Evolutionary conservation across 2,329 filamentous ascomycete species (phyloP), one percentile per base, ranked within the genome.

Genomic region (Claviceps pazoutovae): DNA sequence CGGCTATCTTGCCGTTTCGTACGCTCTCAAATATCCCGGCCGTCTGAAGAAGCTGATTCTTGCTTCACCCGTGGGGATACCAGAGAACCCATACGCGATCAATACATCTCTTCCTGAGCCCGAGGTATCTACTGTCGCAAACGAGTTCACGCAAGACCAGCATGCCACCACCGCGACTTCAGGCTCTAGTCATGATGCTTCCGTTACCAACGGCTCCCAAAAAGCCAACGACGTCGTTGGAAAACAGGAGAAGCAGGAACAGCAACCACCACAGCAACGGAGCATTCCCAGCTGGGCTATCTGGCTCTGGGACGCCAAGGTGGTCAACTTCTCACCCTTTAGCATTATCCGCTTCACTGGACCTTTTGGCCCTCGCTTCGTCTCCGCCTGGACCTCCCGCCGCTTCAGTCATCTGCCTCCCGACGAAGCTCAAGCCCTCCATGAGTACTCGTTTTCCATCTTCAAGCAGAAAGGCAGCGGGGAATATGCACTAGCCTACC

Each of bases 271-370:
- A 16, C 43, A 6, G n/a, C 67, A 71, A 58, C 69, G 79, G 14
- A 84, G 82, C 2, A 67, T 93, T 2, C 88, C 90, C 0, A 82
- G 84, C 66, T 96, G 91, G 90, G 73, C 97, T 19, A 82, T 83
- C 52, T 96, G 90, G 70, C 79, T 98, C 4, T 98, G 93, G 93
- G 93, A 98, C 58, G 86, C 89, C 59, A 98, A 98, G 93, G 93
- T 98, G 58, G 86, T 89, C 59, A 98, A 98, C 64, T 81, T 97
- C 56, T 96, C 90, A 0, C 93, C 93, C 6, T 98, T 98, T 67
- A 91, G 84, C 57, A 73, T 98, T 48, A 81, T 98, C 14, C 86
- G 93, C 54, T 84, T 89, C 74, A 78, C 88, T 1, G 93, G 93
- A 0, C 93, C 93, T 0, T 72, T 98, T 0, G 93, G 93, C 0